These are phyloP conservation scores for Pyrenula aspistea DNA, from an alignment of 495 filamentous ascomycete genomes.

Conservation along the genomic window DNA sequence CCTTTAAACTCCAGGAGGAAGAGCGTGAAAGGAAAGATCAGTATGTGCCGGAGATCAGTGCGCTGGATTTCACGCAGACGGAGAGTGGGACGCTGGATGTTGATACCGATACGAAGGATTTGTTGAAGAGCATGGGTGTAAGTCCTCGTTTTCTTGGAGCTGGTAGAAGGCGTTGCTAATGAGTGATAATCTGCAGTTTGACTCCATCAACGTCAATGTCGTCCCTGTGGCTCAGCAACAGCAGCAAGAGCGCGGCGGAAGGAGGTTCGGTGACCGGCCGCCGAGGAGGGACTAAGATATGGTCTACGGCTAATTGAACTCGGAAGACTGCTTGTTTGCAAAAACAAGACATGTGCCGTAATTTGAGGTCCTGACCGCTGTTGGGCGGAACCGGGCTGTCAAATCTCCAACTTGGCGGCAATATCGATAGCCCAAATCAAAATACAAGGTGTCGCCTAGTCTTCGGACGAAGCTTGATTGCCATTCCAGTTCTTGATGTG, in stretches of 20 bases:
- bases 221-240: slow-evolving; percentile 70
- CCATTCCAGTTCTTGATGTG: too few species aligned
- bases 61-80: slow-evolving; percentile 89
- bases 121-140: slow-evolving; percentile 97
- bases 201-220: slow-evolving; percentile 76
- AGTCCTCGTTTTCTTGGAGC: slow-evolving; percentile 23
- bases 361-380: neutral
- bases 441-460: slow-evolving; percentile 65
- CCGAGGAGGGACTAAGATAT: neutral
- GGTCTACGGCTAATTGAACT: neutral
- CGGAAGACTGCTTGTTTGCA: slow-evolving; percentile 10
- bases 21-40: slow-evolving; percentile 99
- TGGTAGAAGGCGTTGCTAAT: neutral
- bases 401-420: neutral
- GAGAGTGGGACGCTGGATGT: slow-evolving; percentile 91
- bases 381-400: too few species aligned
- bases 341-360: slow-evolving; percentile 11
- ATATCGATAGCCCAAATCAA: slow-evolving; percentile 6
- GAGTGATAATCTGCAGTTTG: slow-evolving; percentile 51
- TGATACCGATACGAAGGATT: slow-evolving; percentile 92
- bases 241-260: slow-evolving; percentile 43
- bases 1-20: slow-evolving; percentile 99
- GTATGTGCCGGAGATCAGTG: slow-evolving; percentile 97
- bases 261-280: slow-evolving; percentile 32
- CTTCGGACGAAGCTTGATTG: slow-evolving; percentile 59